phyloP scores from a whole-genome alignment of 164 flowering plant species.

The Cinnamomum micranthum region DNA sequence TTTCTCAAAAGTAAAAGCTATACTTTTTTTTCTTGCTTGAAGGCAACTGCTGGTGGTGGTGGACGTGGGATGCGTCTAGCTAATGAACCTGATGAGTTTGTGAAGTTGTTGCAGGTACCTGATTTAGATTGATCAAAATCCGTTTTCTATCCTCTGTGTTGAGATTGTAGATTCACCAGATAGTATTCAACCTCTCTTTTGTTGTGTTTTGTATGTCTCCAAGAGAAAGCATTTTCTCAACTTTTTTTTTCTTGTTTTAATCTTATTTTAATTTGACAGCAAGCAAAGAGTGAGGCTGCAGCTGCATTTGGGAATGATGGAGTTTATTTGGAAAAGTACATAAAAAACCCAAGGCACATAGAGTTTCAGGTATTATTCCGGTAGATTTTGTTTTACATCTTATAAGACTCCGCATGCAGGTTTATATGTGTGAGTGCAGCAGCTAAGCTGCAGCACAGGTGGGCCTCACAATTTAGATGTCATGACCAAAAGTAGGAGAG shows the following conservation, averaged over 20 bases:
- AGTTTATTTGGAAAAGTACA: conserved; percentile 90
- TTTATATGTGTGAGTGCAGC: too few relatives aligned
- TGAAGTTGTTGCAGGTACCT: conserved; percentile 88
- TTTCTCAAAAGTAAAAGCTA: too few relatives aligned
- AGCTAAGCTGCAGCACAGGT: too few relatives aligned
- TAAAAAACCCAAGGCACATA: conserved; percentile 94
- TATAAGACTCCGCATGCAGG: too few relatives aligned
- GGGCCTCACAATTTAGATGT: too few relatives aligned
- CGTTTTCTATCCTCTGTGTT: background rate
- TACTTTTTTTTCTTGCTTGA: conserved; percentile 11
- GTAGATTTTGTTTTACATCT: background rate
- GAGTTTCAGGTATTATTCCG: conserved; percentile 80
- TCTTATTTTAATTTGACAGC: conserved; percentile 35
- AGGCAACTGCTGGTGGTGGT: conserved; percentile 99
- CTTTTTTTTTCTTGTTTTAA: background rate
- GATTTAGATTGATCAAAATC: background rate
- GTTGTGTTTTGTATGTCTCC: conserved; percentile 1
- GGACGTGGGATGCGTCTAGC: conserved; percentile 99
- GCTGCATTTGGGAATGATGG: conserved; percentile 99
- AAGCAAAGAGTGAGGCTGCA: conserved; percentile 98
- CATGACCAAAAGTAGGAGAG: too few relatives aligned
- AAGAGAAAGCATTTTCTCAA: background rate
- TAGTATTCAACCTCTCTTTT: background rate
- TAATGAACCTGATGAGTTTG: conserved; percentile 91
- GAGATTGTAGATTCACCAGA: background rate